These are phyloP conservation scores for Solanum lycopersicoides DNA, from an alignment of 257 asterid species.

Conservation along the genomic window DNA sequence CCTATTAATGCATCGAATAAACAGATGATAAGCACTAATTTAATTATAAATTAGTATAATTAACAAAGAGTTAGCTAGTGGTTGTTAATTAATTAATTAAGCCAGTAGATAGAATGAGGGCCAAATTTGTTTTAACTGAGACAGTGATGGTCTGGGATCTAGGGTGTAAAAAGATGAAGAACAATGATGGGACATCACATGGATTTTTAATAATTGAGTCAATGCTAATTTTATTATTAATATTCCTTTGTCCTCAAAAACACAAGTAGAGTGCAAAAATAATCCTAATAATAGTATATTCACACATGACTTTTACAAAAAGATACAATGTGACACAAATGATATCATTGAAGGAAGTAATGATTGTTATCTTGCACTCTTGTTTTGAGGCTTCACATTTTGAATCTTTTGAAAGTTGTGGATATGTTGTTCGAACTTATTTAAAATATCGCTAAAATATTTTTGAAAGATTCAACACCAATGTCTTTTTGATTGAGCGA, in stretches of 20 bases:
- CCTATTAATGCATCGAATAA: background rate
- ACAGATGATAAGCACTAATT: background rate
- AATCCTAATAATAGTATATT: background rate
- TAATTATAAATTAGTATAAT: background rate
- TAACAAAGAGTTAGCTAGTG: background rate
- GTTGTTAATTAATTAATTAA: background rate
- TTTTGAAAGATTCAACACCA: too few relatives aligned
- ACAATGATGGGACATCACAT: constrained; percentile 21
- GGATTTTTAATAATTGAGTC: background rate
- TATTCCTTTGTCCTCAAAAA: background rate
- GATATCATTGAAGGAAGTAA: too few relatives aligned
- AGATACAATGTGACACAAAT: too few relatives aligned
- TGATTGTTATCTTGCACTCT: too few relatives aligned
- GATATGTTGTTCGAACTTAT: too few relatives aligned
- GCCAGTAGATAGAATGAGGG: background rate
- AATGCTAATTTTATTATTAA: background rate
- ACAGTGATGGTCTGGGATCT: constrained; percentile 1
- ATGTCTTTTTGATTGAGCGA: background rate
- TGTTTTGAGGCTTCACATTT: too few relatives aligned
- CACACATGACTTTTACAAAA: constrained; percentile 8
- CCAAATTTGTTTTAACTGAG: background rate
- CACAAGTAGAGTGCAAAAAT: background rate
- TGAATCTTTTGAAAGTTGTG: too few relatives aligned
- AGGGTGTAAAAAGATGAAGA: background rate
- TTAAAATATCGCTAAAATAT: too few relatives aligned